A percentile compares a stretch with the other conserved stretches of the same genome.
phyloP scores from a whole-genome alignment of 805 yeast genomes.

The Lipomyces starkeyi region DNA sequence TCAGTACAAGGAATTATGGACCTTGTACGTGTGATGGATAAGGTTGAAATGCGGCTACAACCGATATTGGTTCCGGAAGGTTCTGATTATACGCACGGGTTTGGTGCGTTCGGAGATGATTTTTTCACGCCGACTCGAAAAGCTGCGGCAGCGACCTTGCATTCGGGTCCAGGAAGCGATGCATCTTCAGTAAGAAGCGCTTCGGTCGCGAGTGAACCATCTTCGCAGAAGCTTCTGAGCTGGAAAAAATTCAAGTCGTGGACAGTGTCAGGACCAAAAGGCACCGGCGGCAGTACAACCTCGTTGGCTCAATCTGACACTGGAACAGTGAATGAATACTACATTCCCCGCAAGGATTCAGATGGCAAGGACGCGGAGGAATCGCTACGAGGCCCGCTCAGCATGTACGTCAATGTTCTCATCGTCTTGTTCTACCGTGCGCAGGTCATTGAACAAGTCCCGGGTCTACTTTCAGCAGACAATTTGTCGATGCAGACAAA shows the following conservation, averaged over 20 bases:
- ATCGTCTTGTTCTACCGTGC: constrained; percentile 18
- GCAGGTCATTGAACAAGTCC: constrained; percentile 6
- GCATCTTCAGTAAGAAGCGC: neutral
- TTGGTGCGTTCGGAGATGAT: neutral
- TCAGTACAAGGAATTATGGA: constrained; percentile 4
- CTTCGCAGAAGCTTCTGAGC: neutral
- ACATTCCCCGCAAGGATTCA: constrained; percentile 1
- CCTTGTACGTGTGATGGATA: constrained; percentile 13
- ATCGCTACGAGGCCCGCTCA: constrained; percentile 18
- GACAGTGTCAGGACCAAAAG: neutral
- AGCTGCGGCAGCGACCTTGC: neutral
- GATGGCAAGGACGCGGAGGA: constrained; percentile 17
- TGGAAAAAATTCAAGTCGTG: constrained; percentile 1
- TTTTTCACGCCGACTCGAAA: neutral
- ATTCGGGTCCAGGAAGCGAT: neutral
- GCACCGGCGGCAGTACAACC: neutral
- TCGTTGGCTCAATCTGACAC: neutral
- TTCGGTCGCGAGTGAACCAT: neutral
- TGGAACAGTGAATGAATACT: neutral
- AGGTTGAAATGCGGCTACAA: constrained; percentile 12
- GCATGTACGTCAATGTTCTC: constrained; percentile 17
- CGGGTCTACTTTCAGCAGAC: constrained; percentile 3
- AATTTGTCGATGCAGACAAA: neutral
- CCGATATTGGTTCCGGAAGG: neutral
- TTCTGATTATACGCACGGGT: constrained; percentile 2